Base-by-base conservation (phyloP, 371 early-diverging fungal species). In the Encephalitozoon hellem region DNA sequence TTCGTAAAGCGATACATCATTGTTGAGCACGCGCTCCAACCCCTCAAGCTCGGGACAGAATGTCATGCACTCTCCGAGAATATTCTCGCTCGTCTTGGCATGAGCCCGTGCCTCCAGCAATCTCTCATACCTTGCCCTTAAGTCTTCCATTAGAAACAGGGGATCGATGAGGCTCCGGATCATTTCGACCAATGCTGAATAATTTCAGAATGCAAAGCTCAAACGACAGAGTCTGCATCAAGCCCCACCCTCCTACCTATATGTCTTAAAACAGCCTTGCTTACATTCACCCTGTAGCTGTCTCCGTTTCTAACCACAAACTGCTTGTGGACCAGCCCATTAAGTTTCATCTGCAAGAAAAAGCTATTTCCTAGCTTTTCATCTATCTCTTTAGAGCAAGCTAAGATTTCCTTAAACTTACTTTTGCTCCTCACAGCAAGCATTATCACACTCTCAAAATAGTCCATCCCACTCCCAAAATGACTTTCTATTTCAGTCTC, bases 11-110 rank as follows among this genome's bases (percentile, higher is more conserved):
- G 67, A 67, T 18, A 79, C 43, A 42, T 82, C 79, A 34, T 73
- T 73, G 15, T 72, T 64, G 4, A 82, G 45, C n/a, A 11, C 67
- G 12, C 82, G 47, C 55, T 74, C 76, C 25, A 76, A 45, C n/a
- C 67, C 49, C 30, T 82, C 82, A 11, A 77, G 42, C 26, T 68
- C 18, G 1, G 82, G 82, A 59, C 82, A 82, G 47, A 73, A 82
- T 5, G 67, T 47, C 34, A 43, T n/a, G 43, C 82, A 82, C 43
- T 47, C 63, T 21, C 77, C 77, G 34, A 39, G 15, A 8, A 66
- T 42, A 9, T 23, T 25, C 6, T 41, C 23, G 1, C 39, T 6
- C 0, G 1, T 23, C 23, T 28, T 64, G 18, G 30, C 42, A 34
- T 47, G 39, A 30, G 21, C 18, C 21, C 74, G 64, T 26, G 30